Percentiles rank a stretch among this genome's conserved stretches.
phyloP scores from a whole-genome alignment of 306 rosid genomes.

The Comarum palustre region DNA sequence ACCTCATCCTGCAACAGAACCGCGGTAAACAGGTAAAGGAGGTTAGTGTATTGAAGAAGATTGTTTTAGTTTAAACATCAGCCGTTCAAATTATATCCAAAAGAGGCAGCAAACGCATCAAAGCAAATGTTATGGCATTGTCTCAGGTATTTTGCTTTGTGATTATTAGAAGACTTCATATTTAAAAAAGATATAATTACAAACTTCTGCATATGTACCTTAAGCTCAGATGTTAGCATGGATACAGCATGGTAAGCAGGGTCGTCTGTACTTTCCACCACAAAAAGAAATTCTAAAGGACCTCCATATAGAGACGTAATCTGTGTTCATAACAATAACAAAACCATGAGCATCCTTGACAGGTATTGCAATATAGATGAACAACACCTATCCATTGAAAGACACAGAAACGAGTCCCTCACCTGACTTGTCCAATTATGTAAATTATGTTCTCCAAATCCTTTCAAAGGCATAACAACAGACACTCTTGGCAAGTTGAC shows the following conservation, averaged over 20 bases:
- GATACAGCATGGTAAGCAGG: slow-evolving; percentile 71
- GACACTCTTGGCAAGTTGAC: slow-evolving; percentile 74
- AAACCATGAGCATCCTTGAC: slow-evolving; percentile 12
- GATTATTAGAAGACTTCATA: neutral
- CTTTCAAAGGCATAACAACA: slow-evolving; percentile 88
- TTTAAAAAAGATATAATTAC: neutral
- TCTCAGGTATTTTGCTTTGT: neutral
- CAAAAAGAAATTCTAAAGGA: slow-evolving; percentile 78
- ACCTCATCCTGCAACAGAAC: slow-evolving; percentile 55
- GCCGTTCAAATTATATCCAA: neutral
- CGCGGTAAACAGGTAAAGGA: slow-evolving; percentile 4
- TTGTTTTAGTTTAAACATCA: neutral
- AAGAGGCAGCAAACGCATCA: neutral
- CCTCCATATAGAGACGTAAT: slow-evolving; percentile 98
- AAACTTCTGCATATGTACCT: slow-evolving; percentile 40
- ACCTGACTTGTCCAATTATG: slow-evolving; percentile 98
- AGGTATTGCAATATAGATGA: neutral
- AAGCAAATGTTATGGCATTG: neutral
- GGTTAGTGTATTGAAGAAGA: neutral
- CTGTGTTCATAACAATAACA: slow-evolving; percentile 44
- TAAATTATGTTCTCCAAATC: slow-evolving; percentile 96
- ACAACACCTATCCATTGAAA: no score
- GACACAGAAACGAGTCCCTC: neutral
- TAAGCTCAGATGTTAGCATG: slow-evolving; percentile 56
- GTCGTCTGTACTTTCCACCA: slow-evolving; percentile 86